Base-by-base conservation (phyloP, 2,329 filamentous ascomycete species). In the Clathrospora elynae region DNA sequence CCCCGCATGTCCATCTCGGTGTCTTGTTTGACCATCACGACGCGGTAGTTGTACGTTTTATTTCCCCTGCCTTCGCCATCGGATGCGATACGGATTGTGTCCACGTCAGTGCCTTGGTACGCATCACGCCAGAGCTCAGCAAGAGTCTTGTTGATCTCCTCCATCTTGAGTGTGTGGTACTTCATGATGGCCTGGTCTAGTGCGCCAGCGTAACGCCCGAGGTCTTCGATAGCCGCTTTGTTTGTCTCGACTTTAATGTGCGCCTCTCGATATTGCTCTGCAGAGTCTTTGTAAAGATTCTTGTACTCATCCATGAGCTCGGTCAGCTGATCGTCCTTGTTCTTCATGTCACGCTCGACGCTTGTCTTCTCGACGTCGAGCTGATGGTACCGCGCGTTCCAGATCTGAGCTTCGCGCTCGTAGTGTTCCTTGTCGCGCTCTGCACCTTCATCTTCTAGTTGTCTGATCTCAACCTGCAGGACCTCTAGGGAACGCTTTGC, bases 1-100 rank as follows among this genome's bases (percentile, higher is more conserved):
- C 93, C 95, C 51, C 93, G 89, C 93, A 99, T 99, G 74, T 99
- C 93, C 90, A 99, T 96, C 71, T 99, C 93, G 1, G 88, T 89
- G 63, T 95, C 90, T 67, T 92, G 87, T 75, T 99, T 99, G 58
- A 96, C 84, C 93, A 99, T 99, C 71, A 89, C 91, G 5, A 99
- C 76, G 32, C 93, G 88, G 76, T 99, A 99, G 73, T 99, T 97
- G 79, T 97, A 97, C 50, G 79, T 88, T 61, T 89, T 85, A 62
- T 89, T 90, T 37, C 83, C 85, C 42, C 83, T 82, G 26, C 78
- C 78, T 67, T 97, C 93, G 59, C 85, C 86, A 71, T 97, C 92
- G 12, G 91, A 96, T 26, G 88, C 87, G 72, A 99, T 97, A 63
- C 95, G 81, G 65, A 99, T 96, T 1, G 88, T 93, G 74, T 99